Base-by-base conservation (phyloP, 352 stramenopile species). In the Lagenidium sp. region DNA sequence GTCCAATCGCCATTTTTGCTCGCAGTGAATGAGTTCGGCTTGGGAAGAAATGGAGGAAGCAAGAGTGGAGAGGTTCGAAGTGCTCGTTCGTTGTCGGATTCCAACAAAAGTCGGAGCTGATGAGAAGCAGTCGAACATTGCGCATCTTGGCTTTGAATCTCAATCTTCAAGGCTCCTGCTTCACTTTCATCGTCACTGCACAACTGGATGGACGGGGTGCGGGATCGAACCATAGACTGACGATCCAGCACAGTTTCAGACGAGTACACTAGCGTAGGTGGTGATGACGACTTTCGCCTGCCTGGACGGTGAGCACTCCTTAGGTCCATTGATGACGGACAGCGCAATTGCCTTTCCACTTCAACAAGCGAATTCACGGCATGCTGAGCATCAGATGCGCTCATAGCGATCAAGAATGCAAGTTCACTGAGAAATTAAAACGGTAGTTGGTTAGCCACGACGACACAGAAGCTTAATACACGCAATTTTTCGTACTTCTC, bases 321-420 rank as follows among this genome's bases (percentile, higher is more conserved):
- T n/a, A n/a, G n/a, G n/a, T n/a, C 32, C 16, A 37, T 46, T 22
- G 34, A 42, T 32, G 24, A 36, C 23, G 36, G 25, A 0, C 43
- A 49, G 16, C 34, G 34, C 25, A 45, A 25, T 23, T 52, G 36
- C 1, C 20, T 21, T 18, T 47, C 39, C 6, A 51, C 10, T 6
- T 47, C 4, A 24, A 28, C 44, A 1, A 61, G 25, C 15, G 53
- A 40, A 38, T 80, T 57, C 15, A 73, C 58, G 0, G 67, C 63
- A 32, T 66, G 49, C 35, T 76, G 61, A 6, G 67, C 63, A 8
- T 62, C 50, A 8, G 64, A 70, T 1, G 65, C 62, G 28, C 65
- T 77, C 13, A 66, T 36, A 4, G 70, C 61, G 21, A 81, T 60
- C 21, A 75, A 55, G 38, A 83, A 83, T 0, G 54, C 70, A 6